These are phyloP conservation scores for Spatholobus suberectus DNA, from an alignment of 306 rosid genomes.

Conservation along the genomic window DNA sequence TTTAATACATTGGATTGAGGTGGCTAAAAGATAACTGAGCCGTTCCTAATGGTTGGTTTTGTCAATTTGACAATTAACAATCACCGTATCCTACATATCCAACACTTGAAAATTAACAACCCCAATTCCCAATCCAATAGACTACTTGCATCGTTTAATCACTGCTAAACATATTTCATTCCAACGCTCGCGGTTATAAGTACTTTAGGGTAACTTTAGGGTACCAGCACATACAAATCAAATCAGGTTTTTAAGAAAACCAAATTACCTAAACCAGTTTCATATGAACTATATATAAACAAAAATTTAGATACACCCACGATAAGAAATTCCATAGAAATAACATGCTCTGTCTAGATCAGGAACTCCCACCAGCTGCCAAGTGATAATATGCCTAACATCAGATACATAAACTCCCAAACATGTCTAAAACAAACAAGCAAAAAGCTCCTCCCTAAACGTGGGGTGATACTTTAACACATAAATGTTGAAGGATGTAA, in stretches of 20 bases:
- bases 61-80: background rate
- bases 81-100: no score
- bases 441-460: constrained; percentile 32
- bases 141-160: no score
- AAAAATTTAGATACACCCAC: background rate
- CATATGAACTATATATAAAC: background rate
- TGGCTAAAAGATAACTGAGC: background rate
- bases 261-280: constrained; percentile 3
- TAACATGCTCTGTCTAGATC: background rate
- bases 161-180: background rate
- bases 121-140: background rate
- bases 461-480: constrained; percentile 18
- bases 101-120: background rate
- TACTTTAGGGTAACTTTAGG: background rate
- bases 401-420: constrained; percentile 34
- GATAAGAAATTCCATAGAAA: constrained; percentile 29
- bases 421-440: constrained; percentile 17
- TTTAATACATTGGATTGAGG: background rate
- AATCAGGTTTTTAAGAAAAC: background rate
- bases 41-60: no score
- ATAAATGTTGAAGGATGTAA: constrained; percentile 33
- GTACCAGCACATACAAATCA: background rate
- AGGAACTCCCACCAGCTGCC: constrained; percentile 31
- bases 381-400: background rate
- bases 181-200: background rate